Base-by-base conservation (phyloP, 192 early-diverging fungal species). In the Backusella macrospora region DNA sequence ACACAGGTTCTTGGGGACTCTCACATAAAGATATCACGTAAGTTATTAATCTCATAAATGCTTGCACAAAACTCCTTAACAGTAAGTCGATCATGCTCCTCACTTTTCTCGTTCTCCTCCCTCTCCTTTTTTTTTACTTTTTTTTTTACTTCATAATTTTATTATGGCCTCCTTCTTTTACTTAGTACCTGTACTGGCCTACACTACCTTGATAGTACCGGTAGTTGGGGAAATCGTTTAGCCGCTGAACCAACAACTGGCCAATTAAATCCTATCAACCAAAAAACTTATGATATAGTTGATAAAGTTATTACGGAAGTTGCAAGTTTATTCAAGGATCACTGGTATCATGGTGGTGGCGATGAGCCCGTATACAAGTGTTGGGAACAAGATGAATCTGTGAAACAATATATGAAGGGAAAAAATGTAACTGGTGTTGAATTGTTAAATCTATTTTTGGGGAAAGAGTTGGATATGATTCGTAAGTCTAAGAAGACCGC, bases 191-290 rank as follows among this genome's bases (percentile, higher is more conserved):
- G 80, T 16, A 73, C 77, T 10, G 80, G 72, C n/a, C 8, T 55
- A 38, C 78, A 68, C 48, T 82, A 75, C 37, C 45, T 75, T 23
- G 74, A 78, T 46, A 70, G 70, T 16, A 73, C 55, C 18, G 87
- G 88, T 76, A 75, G 80, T 62, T 90, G 86, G 84, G 76, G 62
- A 15, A 76, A 86, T n/a, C 80, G 84, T 44, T 76, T 75, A 63
- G 85, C 91, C 14, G 84, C 87, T 0, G 87, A 94, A 72, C 93
- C 95, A 15, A 92, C 93, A 13, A 89, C 88, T 70, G 96, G 95
- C 0, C 96, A 96, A 80, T 76, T 98, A 72, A 91, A 93, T 70
- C 91, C 91, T 18, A 77, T 86, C 29, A 78, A 90, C 47, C 71
- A 84, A 3, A 86, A 87, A 38, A 94, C 93, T 0, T 85, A 90